A percentile compares a stretch with the other conserved stretches of the same genome.
These are phyloP conservation scores for Mangifera indica DNA, from an alignment of 345 rosid genomes.

Conservation along the genomic window DNA sequence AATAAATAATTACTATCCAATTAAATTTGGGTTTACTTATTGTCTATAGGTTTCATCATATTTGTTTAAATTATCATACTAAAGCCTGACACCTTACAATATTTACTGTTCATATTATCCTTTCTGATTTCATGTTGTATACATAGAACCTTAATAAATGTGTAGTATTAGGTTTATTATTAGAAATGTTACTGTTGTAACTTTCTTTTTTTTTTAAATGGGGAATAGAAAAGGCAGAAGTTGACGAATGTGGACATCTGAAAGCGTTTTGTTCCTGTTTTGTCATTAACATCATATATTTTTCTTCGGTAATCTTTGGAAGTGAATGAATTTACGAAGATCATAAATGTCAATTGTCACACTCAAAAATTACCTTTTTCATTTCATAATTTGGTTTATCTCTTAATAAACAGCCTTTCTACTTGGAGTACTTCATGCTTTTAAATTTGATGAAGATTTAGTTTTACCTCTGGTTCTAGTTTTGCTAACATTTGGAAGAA, in stretches of 20 bases:
- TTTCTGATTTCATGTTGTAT: background rate
- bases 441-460: conserved; percentile 4
- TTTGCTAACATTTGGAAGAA: conserved; percentile 7
- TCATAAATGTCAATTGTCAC: background rate
- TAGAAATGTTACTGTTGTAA: background rate
- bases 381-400: conserved; percentile 5
- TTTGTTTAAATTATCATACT: background rate
- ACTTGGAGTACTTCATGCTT: background rate
- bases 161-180: background rate
- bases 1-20: background rate
- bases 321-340: background rate
- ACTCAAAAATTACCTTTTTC: background rate
- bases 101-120: background rate
- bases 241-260: background rate
- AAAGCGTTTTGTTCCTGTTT: background rate
- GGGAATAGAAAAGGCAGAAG: background rate
- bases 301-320: background rate
- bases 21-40: background rate
- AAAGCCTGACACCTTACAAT: background rate
- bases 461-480: background rate
- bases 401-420: background rate
- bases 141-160: background rate
- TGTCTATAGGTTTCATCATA: background rate
- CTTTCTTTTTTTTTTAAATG: background rate
- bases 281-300: background rate